Percentiles rank a stretch among this genome's conserved stretches.
These are phyloP conservation scores for Claviceps lovelessii DNA, from an alignment of 2,329 filamentous ascomycete genomes.

Conservation along the genomic window DNA sequence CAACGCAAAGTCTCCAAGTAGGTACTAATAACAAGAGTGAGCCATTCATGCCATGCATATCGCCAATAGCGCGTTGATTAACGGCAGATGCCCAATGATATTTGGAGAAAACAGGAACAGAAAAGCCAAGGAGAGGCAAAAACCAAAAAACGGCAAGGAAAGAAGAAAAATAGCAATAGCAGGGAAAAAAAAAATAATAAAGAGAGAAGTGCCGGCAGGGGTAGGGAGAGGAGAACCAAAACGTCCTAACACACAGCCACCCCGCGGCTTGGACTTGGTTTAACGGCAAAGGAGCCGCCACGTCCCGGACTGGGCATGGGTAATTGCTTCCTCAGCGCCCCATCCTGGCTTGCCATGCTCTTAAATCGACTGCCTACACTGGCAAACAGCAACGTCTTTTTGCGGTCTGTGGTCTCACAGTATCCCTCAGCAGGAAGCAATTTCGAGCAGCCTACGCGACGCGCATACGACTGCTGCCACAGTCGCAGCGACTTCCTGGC, in stretches of 20 bases:
- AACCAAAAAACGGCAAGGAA: not conserved
- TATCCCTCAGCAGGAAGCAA: constrained; percentile 26
- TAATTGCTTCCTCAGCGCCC: constrained; percentile 3
- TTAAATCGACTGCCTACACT: constrained; percentile 2
- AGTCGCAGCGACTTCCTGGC: constrained; percentile 31
- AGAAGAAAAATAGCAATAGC: not conserved
- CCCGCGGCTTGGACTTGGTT: not conserved
- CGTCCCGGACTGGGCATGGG: constrained; percentile 2
- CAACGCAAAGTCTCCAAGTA: not conserved
- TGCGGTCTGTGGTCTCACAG: constrained; percentile 13
- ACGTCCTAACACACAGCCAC: not conserved
- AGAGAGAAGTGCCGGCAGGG: not conserved
- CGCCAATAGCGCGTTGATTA: not conserved
- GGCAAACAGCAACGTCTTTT: not conserved
- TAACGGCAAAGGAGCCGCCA: constrained; percentile 5
- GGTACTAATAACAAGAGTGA: not conserved
- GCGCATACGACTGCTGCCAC: constrained; percentile 38
- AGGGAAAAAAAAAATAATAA: not conserved
- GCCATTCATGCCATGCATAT: not conserved
- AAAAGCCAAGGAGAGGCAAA: not conserved
- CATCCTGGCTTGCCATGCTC: constrained; percentile 10
- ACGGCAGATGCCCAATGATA: not conserved
- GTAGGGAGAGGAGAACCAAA: not conserved
- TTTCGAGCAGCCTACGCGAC: constrained; percentile 19
- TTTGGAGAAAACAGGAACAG: not conserved